A percentile compares a stretch with the other conserved stretches of the same genome.
phyloP scores from a whole-genome alignment of 805 yeast genomes.

The Candida glaebosa region DNA sequence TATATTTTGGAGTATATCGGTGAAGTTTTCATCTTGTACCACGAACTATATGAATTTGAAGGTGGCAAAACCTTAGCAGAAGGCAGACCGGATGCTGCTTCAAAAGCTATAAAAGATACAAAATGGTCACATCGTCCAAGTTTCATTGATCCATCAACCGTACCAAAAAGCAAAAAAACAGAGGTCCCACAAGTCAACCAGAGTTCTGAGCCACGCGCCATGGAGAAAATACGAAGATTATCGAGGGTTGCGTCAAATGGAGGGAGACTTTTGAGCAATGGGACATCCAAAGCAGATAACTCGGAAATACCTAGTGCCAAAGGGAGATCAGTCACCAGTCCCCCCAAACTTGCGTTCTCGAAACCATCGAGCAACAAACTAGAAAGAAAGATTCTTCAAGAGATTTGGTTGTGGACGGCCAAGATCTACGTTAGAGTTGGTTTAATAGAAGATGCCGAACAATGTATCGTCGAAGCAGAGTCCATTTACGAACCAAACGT shows the following conservation, averaged over 20 bases:
- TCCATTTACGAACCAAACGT: conserved; percentile 42
- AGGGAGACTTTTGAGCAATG: background rate
- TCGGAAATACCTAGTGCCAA: background rate
- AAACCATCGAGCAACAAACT: background rate
- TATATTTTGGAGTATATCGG: conserved; percentile 62
- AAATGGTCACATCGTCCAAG: conserved; percentile 42
- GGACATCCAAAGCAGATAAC: background rate
- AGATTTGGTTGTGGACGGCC: conserved; percentile 74
- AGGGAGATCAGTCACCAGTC: background rate
- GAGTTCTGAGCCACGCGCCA: background rate
- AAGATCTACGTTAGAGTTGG: conserved; percentile 58
- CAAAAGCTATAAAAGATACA: conserved; percentile 12
- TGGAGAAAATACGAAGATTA: conserved; percentile 2
- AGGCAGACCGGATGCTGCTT: conserved; percentile 2
- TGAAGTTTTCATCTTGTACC: conserved; percentile 59
- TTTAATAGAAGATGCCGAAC: conserved; percentile 57
- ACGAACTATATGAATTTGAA: conserved; percentile 41
- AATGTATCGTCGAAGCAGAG: conserved; percentile 71
- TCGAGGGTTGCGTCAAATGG: conserved; percentile 3
- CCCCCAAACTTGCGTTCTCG: background rate
- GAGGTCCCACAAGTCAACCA: background rate
- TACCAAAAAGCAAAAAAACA: background rate
- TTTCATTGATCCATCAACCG: conserved; percentile 29
- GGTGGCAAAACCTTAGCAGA: conserved; percentile 2
- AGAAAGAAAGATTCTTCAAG: conserved; percentile 47